Percentiles rank a stretch among this genome's conserved stretches.
Evolutionary conservation across 2,329 filamentous ascomycete species (phyloP).

Genomic region (Arthrobotrys musiformis): DNA sequence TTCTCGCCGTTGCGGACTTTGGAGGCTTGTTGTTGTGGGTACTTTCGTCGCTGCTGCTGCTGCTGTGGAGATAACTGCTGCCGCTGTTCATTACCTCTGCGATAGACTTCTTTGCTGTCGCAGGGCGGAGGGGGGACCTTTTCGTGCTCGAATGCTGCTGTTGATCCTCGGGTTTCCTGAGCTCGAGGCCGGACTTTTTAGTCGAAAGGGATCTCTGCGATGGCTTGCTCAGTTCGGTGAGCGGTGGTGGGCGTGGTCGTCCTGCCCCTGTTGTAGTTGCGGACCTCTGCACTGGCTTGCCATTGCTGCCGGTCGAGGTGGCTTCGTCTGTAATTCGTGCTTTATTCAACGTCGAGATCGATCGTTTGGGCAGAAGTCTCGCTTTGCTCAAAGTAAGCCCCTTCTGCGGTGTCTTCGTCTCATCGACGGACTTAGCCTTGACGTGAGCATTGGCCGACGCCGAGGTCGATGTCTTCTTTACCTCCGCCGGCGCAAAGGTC

Average conservation of each 20-base stretch:
- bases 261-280: neutral
- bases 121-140: neutral
- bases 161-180: neutral
- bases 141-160: neutral
- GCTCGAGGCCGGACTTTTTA: neutral
- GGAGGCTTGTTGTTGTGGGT: neutral
- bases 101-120: slow-evolving; percentile 10
- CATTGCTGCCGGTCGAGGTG: neutral
- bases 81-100: slow-evolving; percentile 9
- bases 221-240: slow-evolving; percentile 13
- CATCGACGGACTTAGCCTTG: slow-evolving; percentile 23
- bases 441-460: neutral
- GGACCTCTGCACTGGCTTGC: slow-evolving; percentile 10
- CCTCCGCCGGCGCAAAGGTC: slow-evolving; percentile 69
- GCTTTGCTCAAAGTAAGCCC: slow-evolving; percentile 18
- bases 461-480: neutral
- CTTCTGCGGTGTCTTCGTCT: slow-evolving; percentile 9
- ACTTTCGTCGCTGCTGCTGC: slow-evolving; percentile 3
- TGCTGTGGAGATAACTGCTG: slow-evolving; percentile 17
- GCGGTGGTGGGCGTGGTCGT: slow-evolving; percentile 18
- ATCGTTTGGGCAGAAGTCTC: slow-evolving; percentile 23
- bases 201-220: slow-evolving; percentile 18
- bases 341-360: slow-evolving; percentile 8
- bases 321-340: neutral
- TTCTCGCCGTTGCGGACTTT: neutral